phyloP scores from a whole-genome alignment of 192 early-diverging fungal species.

The Dissophora globulifera region DNA sequence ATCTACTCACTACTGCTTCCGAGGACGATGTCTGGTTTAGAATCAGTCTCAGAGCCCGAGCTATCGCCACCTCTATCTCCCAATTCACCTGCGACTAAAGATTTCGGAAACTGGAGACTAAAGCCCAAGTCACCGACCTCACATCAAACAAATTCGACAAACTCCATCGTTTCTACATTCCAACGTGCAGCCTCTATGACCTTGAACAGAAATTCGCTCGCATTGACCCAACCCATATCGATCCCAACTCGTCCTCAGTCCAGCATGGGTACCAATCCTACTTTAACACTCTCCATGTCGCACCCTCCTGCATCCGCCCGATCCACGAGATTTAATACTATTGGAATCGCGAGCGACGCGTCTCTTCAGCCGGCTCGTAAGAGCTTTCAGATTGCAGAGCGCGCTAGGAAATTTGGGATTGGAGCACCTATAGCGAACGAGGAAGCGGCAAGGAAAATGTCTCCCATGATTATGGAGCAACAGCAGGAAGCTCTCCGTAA shows the following conservation, averaged over 20 bases:
- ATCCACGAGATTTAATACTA: neutral
- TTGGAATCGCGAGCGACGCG: neutral
- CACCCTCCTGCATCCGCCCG: slow-evolving; percentile 16
- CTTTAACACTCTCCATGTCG: slow-evolving; percentile 23
- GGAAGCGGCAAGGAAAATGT: slow-evolving; percentile 49
- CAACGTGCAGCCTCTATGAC: slow-evolving; percentile 45
- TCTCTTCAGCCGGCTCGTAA: slow-evolving; percentile 49
- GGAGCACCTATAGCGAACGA: slow-evolving; percentile 55
- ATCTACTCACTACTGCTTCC: slow-evolving; percentile 3
- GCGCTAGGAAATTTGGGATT: slow-evolving; percentile 56
- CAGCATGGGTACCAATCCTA: neutral
- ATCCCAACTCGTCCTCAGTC: slow-evolving; percentile 20
- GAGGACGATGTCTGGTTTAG: slow-evolving; percentile 5
- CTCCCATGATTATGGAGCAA: slow-evolving; percentile 49
- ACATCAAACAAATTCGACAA: slow-evolving; percentile 19
- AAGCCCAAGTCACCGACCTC: slow-evolving; percentile 5
- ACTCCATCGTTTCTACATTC: slow-evolving; percentile 35
- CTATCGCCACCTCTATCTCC: slow-evolving; percentile 35
- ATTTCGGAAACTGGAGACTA: slow-evolving; percentile 13
- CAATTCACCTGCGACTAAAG: slow-evolving; percentile 9
- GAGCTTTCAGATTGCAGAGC: slow-evolving; percentile 53
- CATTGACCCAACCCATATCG: slow-evolving; percentile 9
- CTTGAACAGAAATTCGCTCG: slow-evolving; percentile 24
- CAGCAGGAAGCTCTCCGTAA: slow-evolving; percentile 50
- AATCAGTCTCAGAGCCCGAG: slow-evolving; percentile 4